These are phyloP conservation scores for Cutaneotrichosporon sp. DNA, from an alignment of 1,284 basidiomycete genomes.

Conservation along the genomic window DNA sequence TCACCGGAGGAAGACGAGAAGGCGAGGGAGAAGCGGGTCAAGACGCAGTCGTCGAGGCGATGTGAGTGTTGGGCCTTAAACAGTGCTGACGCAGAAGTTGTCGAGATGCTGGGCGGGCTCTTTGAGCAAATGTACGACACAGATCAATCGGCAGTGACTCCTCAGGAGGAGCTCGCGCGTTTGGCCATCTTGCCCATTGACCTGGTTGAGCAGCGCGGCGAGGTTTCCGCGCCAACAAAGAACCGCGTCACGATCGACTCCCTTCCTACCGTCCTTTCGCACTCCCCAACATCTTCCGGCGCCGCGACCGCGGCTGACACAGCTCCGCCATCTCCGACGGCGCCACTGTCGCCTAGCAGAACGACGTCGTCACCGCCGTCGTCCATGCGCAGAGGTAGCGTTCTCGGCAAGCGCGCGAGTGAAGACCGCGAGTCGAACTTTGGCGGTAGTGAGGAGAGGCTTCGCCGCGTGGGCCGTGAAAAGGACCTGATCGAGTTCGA, in stretches of 20 bases:
- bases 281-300: constrained; percentile 28
- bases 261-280: constrained; percentile 7
- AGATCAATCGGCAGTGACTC: constrained; percentile 34
- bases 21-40: constrained; percentile 13
- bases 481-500: constrained; percentile 13
- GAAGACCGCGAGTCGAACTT: constrained; percentile 38
- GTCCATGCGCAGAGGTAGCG: not conserved
- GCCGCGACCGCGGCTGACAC: constrained; percentile 23
- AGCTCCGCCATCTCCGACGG: constrained; percentile 10
- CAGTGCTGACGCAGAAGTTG: constrained; percentile 28
- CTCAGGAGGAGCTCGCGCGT: constrained; percentile 45
- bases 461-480: constrained; percentile 3
- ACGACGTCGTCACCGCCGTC: constrained; percentile 10
- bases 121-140: constrained; percentile 42
- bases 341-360: constrained; percentile 5
- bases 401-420: constrained; percentile 41
- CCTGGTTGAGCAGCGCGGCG: constrained; percentile 7
- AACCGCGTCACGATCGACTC: constrained; percentile 12
- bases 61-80: constrained; percentile 24
- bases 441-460: constrained; percentile 22
- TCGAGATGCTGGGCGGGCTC: constrained; percentile 35
- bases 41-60: constrained; percentile 22
- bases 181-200: constrained; percentile 37
- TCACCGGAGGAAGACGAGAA: not conserved
- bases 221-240: constrained; percentile 16